Evolutionary conservation across 805 yeast species (phyloP), one percentile per base, ranked within the genome.

Genomic region (Tetrapisispora pingtungensis): DNA sequence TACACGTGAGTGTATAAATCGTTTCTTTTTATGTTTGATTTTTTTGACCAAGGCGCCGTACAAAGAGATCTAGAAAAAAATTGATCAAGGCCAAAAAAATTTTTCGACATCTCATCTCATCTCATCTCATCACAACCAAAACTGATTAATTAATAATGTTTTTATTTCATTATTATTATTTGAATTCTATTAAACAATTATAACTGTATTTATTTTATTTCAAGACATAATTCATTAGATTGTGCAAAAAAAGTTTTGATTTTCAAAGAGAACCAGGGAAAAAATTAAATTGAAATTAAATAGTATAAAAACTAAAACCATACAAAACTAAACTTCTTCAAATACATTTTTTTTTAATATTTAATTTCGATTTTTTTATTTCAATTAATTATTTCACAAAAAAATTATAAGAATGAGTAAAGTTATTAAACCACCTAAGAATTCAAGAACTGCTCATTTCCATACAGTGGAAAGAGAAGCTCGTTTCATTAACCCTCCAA

Each of bases 401-500:
- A 36, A 37, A 45, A 42, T 22, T 22, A 22, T 22, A 22, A 22
- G 26, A 43, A 62, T 63, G 67, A 59, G 65, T 45, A 57, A 59
- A 46, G 53, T 56, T 26, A 54, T 60, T 24, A 58, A 54, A 45
- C 60, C 56, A 28, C 61, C 58, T 33, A 43, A 45, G 10, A 45
- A 40, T 40, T 45, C 60, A 41, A 66, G 72, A 59, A 68, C 72
- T 13, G 73, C 73, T 22, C 64, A 67, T 45, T 71, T 71, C 58
- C 67, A 63, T 61, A 93, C 99, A 37, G 71, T 93, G 55, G 95
- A 88, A 64, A 80, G 96, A 57, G 97, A 90, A 60, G 62, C 73
- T 49, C 75, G 94, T 54, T 93, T 87, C 69, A 75, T 76, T 55
- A 80, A 85, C 61, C 98, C 98, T 39, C 95, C 97, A 42, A 81